Evolutionary conservation across 441 rosid genomes (phyloP).

Genomic region (Erysimum pusillum): DNA sequence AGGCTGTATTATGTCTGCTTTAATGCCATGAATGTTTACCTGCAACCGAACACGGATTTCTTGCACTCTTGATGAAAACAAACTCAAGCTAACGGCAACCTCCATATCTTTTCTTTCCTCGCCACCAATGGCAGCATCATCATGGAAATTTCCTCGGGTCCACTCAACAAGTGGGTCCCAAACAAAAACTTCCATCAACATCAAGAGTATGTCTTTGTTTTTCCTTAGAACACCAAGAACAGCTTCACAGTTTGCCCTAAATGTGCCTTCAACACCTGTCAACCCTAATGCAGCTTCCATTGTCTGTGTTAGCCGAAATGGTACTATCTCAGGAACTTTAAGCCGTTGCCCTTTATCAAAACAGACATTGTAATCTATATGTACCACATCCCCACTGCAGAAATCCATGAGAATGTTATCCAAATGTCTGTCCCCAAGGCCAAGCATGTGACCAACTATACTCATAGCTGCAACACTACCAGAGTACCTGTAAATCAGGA

Average conservation of each 20-base stretch:
- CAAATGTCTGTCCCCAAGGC: constrained; percentile 97
- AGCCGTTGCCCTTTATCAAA: constrained; percentile 97
- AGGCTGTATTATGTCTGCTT: constrained; percentile 28
- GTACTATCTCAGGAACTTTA: constrained; percentile 97
- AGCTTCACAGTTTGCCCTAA: constrained; percentile 94
- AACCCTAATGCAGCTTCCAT: constrained; percentile 94
- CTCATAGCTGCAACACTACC: constrained; percentile 99
- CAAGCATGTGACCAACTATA: constrained; percentile 96
- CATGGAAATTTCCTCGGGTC: constrained; percentile 97
- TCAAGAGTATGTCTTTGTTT: constrained; percentile 86
- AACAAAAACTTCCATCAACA: constrained; percentile 94
- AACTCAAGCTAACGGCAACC: constrained; percentile 97
- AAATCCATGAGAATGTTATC: constrained; percentile 98
- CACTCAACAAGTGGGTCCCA: constrained; percentile 99
- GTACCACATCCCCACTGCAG: constrained; percentile 94
- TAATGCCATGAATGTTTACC: constrained; percentile 58
- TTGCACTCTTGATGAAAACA: constrained; percentile 98
- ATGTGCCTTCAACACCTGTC: constrained; percentile 94
- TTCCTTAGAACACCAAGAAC: constrained; percentile 82
- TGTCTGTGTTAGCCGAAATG: constrained; percentile 95
- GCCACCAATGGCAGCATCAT: constrained; percentile 98
- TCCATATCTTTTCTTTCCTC: constrained; percentile 99
- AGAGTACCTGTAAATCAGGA: constrained; percentile 75
- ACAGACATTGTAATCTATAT: constrained; percentile 98
- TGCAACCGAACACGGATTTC: constrained; percentile 97